Conservation (phyloP, 83 land plant genomes). For the Isoetes engelmannii region DNA sequence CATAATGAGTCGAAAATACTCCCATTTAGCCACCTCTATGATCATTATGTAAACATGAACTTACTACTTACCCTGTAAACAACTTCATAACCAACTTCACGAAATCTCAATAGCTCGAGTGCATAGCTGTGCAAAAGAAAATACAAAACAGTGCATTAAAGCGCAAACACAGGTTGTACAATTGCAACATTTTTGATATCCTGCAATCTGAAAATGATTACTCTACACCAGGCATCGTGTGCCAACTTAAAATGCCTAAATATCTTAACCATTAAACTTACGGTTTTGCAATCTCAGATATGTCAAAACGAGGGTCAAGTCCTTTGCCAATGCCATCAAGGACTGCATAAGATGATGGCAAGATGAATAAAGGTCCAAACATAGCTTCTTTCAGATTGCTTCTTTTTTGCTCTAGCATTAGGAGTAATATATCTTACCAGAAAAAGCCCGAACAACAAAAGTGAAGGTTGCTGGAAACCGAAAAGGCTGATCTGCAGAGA, state of each 20-base stretch:
- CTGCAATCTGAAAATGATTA: slow-evolving; percentile 21
- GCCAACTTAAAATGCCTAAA: too few relatives aligned
- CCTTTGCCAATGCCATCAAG: slow-evolving; percentile 97
- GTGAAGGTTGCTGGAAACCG: slow-evolving; percentile 99
- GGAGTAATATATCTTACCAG: slow-evolving; percentile 40
- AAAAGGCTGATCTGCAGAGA: slow-evolving; percentile 96
- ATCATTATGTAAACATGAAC: not conserved
- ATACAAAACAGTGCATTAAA: not conserved
- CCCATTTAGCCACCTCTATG: not conserved
- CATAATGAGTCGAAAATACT: not conserved
- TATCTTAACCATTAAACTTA: slow-evolving; percentile 53
- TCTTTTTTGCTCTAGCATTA: not conserved
- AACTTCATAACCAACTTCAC: slow-evolving; percentile 87
- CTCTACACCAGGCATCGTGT: not conserved
- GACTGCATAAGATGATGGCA: slow-evolving; percentile 40
- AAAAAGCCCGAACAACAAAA: slow-evolving; percentile 98
- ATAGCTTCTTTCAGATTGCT: not conserved
- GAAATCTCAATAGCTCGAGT: slow-evolving; percentile 71
- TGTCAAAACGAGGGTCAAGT: slow-evolving; percentile 95
- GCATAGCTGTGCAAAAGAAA: slow-evolving; percentile 55
- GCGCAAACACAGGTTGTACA: not conserved
- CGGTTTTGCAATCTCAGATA: slow-evolving; percentile 97
- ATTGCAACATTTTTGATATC: too few relatives aligned
- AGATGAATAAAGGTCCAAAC: not conserved
- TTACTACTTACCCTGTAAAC: slow-evolving; percentile 58